phyloP scores from a whole-genome alignment of 768 basidiomycete genomes.

The Fomitopsis pulvina region DNA sequence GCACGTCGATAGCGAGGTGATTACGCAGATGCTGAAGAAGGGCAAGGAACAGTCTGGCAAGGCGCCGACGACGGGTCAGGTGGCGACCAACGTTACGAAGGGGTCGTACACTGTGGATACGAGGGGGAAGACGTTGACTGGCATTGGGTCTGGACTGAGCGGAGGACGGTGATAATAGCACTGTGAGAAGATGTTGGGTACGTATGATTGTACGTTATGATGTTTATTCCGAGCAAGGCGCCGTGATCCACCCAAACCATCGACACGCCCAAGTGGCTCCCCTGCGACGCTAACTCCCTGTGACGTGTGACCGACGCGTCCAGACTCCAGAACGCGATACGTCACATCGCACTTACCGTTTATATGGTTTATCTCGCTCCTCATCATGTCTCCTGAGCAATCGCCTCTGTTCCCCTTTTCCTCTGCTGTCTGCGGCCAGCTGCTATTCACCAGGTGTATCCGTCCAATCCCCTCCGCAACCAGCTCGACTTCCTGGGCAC shows the following conservation, averaged over 20 bases:
- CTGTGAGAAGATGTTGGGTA: too few relatives aligned
- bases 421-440: too few relatives aligned
- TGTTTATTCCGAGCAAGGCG: background rate
- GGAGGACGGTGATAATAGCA: background rate
- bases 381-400: background rate
- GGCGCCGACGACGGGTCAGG: conserved; percentile 27
- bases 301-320: background rate
- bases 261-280: background rate
- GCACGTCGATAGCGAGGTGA: conserved; percentile 56
- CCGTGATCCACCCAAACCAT: background rate
- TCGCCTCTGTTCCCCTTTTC: background rate
- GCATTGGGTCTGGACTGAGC: conserved; percentile 20
- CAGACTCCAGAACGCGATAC: background rate
- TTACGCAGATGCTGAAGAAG: conserved; percentile 51
- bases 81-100: conserved; percentile 19
- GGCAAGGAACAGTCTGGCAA: conserved; percentile 56
- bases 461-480: background rate
- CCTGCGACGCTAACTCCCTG: background rate
- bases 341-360: background rate
- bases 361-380: background rate
- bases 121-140: conserved; percentile 31
- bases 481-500: background rate
- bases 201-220: conserved; percentile 1
- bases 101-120: conserved; percentile 34
- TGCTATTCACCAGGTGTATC: too few relatives aligned